Conservation (phyloP, 257 asterid genomes). For the Agastache rugosa region DNA sequence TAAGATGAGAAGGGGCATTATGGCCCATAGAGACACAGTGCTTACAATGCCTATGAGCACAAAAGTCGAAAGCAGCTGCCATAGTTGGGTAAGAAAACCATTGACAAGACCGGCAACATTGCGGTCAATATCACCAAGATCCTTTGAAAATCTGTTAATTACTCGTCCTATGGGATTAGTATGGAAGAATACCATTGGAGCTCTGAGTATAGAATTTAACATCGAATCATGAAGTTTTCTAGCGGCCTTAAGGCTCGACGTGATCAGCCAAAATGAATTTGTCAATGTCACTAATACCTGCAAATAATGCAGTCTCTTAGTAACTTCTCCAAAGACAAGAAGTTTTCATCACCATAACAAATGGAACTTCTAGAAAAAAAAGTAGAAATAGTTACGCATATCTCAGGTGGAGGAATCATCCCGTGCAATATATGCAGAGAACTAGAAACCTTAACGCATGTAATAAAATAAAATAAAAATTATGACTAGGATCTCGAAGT, state of each 20-base stretch:
- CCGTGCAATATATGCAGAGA: slow-evolving; percentile 9
- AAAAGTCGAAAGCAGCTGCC: slow-evolving; percentile 77
- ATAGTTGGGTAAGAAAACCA: slow-evolving; percentile 63
- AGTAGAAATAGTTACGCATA: background rate
- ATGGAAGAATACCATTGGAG: slow-evolving; percentile 90
- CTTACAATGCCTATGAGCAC: slow-evolving; percentile 76
- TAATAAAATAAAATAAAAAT: background rate
- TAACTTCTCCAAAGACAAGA: slow-evolving; percentile 12
- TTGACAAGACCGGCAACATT: slow-evolving; percentile 61
- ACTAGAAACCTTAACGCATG: background rate
- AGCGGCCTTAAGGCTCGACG: slow-evolving; percentile 74
- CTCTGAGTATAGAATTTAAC: slow-evolving; percentile 69
- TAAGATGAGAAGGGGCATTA: slow-evolving; percentile 76
- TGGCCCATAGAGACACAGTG: slow-evolving; percentile 79
- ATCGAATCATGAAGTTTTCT: slow-evolving; percentile 75
- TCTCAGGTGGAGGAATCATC: background rate
- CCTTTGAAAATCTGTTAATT: slow-evolving; percentile 77
- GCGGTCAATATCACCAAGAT: slow-evolving; percentile 77
- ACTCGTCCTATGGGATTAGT: slow-evolving; percentile 85
- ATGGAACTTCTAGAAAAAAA: background rate
- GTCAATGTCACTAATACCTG: slow-evolving; percentile 81
- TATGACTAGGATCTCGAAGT: background rate
- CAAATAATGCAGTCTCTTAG: slow-evolving; percentile 30
- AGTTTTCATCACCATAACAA: background rate
- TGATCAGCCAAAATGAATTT: slow-evolving; percentile 83